Conservation (phyloP, 1,139 yeast species). For the Pichia sp. region DNA sequence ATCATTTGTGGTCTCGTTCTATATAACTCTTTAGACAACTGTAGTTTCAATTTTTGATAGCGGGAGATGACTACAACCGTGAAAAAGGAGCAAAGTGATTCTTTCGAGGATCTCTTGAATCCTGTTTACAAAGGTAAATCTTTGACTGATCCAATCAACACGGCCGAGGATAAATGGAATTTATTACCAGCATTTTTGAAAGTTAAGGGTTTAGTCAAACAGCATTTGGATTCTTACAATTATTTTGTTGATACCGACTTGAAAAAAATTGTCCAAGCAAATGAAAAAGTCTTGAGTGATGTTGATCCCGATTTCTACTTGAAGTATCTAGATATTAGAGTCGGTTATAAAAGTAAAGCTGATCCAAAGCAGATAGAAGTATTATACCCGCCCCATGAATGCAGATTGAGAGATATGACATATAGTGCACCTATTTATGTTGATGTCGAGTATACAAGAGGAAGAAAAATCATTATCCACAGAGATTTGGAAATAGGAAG, state of each 20-base stretch:
- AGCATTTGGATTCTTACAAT: constrained; percentile 94
- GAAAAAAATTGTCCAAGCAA: constrained; percentile 87
- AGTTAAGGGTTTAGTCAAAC: constrained; percentile 94
- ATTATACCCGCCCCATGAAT: constrained; percentile 88
- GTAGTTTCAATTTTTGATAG: too few species aligned
- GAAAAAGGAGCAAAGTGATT: constrained; percentile 27
- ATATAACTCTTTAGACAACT: too few species aligned
- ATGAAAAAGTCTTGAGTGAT: constrained; percentile 82
- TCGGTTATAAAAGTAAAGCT: constrained; percentile 64
- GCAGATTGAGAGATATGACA: constrained; percentile 90
- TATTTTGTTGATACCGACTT: constrained; percentile 91
- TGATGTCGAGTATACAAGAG: constrained; percentile 95
- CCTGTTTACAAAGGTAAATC: constrained; percentile 83
- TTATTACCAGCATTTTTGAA: constrained; percentile 90
- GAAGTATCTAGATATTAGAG: constrained; percentile 86
- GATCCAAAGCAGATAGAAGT: constrained; percentile 52
- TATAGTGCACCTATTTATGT: constrained; percentile 96
- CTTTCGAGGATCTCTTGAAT: constrained; percentile 71
- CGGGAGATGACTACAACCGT: constrained; percentile 9
- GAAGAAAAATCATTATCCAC: constrained; percentile 84
- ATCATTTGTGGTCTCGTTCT: too few species aligned
- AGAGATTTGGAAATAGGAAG: constrained; percentile 91
- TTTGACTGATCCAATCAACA: constrained; percentile 79
- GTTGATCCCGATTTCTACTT: constrained; percentile 96
- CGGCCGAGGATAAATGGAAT: constrained; percentile 96